Evolutionary conservation across 2,329 filamentous ascomycete species (phyloP).

Genomic region (Sporothrix sp.): DNA sequence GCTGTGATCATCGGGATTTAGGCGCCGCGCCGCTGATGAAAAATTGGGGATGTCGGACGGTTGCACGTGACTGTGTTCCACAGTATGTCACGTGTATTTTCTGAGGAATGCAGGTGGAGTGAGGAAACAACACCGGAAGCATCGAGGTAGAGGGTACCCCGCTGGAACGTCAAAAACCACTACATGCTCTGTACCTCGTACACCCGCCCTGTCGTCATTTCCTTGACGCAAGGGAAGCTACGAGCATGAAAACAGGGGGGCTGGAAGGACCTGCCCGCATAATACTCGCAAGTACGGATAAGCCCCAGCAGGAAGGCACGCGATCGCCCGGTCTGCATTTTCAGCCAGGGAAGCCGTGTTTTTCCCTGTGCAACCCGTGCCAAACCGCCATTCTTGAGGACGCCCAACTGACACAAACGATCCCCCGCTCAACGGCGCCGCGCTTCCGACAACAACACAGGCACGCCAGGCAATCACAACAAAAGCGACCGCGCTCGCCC

Average conservation of each 20-base stretch:
- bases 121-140: no score
- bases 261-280: constrained; percentile 8
- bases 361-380: background rate
- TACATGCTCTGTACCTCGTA: background rate
- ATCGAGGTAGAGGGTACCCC: no score
- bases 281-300: background rate
- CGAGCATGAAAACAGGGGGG: constrained; percentile 13
- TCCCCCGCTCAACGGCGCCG: background rate
- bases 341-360: background rate
- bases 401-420: background rate
- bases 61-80: background rate
- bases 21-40: constrained; percentile 5
- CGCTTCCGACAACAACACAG: background rate
- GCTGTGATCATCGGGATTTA: background rate
- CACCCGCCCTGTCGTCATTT: background rate
- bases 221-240: constrained; percentile 5
- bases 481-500: background rate
- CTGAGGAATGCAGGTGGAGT: no score
- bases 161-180: no score
- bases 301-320: background rate
- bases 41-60: constrained; percentile 1
- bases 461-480: background rate
- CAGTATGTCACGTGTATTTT: no score
- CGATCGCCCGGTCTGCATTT: constrained; percentile 2
- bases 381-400: background rate